phyloP scores from a whole-genome alignment of 192 early-diverging fungal species.

The Rhizophagus sp. region DNA sequence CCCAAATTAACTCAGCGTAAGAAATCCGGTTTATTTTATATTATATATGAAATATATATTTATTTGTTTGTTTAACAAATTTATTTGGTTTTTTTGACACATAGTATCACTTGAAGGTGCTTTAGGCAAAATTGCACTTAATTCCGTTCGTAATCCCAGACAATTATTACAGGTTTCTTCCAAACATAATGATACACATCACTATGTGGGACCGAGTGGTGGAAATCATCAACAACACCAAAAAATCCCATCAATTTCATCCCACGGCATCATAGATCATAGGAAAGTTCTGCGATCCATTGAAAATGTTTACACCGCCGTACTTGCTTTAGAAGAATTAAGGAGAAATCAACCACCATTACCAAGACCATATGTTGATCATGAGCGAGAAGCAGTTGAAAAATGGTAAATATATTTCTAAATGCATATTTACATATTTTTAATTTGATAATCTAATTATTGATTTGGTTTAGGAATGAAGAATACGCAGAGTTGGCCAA shows the following conservation, averaged over 20 bases:
- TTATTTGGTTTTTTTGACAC: conserved; percentile 1
- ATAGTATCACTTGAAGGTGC: conserved; percentile 89
- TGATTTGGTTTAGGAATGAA: conserved; percentile 38
- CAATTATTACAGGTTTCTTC: conserved; percentile 77
- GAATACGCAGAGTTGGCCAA: conserved; percentile 48
- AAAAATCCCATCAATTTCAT: conserved; percentile 34
- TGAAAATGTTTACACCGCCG: conserved; percentile 77
- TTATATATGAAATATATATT: not conserved
- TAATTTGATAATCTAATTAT: not conserved
- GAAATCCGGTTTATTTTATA: not conserved
- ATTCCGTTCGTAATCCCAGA: conserved; percentile 87
- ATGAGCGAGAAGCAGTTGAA: conserved; percentile 49
- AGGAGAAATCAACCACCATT: conserved; percentile 66
- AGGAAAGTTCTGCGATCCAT: conserved; percentile 64
- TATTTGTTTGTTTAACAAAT: not conserved
- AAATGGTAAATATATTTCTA: conserved; percentile 34
- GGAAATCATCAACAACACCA: conserved; percentile 38
- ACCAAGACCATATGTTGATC: conserved; percentile 53
- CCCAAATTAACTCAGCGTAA: conserved; percentile 81
- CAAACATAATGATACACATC: conserved; percentile 32
- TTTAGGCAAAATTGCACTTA: conserved; percentile 89
- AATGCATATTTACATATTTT: not conserved
- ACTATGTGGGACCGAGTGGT: conserved; percentile 31
- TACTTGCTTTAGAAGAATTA: conserved; percentile 84
- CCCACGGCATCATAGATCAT: conserved; percentile 56